Base-by-base conservation (phyloP, 768 basidiomycete species). In the Tulasnella sp. region DNA sequence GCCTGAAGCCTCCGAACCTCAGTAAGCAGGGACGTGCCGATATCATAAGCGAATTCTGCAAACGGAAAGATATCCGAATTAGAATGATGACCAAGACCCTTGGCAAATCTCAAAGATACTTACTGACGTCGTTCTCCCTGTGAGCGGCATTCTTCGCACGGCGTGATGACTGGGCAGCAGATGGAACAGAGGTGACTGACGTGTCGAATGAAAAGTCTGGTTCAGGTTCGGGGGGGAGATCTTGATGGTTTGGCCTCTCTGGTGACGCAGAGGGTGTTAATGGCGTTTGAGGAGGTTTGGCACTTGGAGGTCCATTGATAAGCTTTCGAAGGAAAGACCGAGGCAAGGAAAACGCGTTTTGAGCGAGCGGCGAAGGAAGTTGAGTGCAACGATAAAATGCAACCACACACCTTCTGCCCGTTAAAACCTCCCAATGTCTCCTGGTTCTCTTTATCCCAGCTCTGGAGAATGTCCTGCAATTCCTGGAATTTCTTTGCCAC, bases 21-120 rank as follows among this genome's bases (percentile, higher is more conserved):
- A 7, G 86, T 86, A 29, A 97, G 76, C 51, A 97, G 76, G 11
- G 87, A 87, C 64, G 89, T 93, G 5, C 95, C 94, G 59, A 98
- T 98, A 75, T 98, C 95, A 66, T 96, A 94, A 42, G 95, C 95
- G 66, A 98, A 97, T 75, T 96, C 95, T 88, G 74, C n/a, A n/a
- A n/a, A n/a, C n/a, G n/a, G n/a, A 68, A 67, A 65, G 70, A 24
- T 68, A 50, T 50, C 15, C 11, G 24, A 13, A 50, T 50, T 11
- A 23, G 23, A 50, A 26, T 13, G 11, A 23, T 11, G 24, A 13
- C 13, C 24, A 13, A 50, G 11, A 23, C 11, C n/a, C n/a, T n/a
- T n/a, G n/a, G n/a, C n/a, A n/a, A n/a, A n/a, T n/a, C n/a, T 29
- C 45, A 41, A 43, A 64, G 48, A 2, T 50, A 80, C 86, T 69